Conservation (phyloP, 2,329 filamentous ascomycete species). For the Diaporthe longicolla region DNA sequence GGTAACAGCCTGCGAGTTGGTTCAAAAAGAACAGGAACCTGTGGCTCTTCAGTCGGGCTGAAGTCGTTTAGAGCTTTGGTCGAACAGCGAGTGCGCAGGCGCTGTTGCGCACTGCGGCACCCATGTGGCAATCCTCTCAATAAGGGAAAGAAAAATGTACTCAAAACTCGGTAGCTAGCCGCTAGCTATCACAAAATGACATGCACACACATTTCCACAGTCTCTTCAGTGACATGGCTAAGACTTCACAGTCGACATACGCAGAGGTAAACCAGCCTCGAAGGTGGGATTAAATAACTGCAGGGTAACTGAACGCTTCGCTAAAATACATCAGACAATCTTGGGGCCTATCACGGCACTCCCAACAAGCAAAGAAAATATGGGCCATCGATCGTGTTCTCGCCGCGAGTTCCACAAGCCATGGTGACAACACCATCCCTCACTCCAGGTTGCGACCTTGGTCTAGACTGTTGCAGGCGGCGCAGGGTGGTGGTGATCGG, state of each 20-base stretch:
- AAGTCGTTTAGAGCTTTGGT: neutral
- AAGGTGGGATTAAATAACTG: constrained; percentile 15
- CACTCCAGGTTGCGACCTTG: neutral
- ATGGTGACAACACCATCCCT: neutral
- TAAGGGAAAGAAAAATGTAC: neutral
- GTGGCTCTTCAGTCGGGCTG: neutral
- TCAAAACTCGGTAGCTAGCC: neutral
- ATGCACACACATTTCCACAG: neutral
- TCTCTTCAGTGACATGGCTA: neutral
- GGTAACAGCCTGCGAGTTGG: neutral
- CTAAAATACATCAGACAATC: constrained; percentile 28
- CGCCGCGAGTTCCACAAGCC: neutral
- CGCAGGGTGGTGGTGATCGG: neutral
- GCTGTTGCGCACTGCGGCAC: neutral
- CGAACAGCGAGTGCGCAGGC: neutral
- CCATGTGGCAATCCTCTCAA: neutral
- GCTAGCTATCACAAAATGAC: constrained; percentile 10
- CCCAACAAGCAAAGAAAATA: constrained; percentile 25
- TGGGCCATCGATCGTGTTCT: neutral
- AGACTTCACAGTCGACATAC: neutral
- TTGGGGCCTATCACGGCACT: neutral
- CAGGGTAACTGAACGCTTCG: constrained; percentile 20
- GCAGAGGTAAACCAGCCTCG: constrained; percentile 22
- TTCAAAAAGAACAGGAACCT: neutral
- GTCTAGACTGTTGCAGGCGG: neutral